phyloP scores from a whole-genome alignment of 2,329 filamentous ascomycete genomes.

The Magnaporthiopsis incrustans region DNA sequence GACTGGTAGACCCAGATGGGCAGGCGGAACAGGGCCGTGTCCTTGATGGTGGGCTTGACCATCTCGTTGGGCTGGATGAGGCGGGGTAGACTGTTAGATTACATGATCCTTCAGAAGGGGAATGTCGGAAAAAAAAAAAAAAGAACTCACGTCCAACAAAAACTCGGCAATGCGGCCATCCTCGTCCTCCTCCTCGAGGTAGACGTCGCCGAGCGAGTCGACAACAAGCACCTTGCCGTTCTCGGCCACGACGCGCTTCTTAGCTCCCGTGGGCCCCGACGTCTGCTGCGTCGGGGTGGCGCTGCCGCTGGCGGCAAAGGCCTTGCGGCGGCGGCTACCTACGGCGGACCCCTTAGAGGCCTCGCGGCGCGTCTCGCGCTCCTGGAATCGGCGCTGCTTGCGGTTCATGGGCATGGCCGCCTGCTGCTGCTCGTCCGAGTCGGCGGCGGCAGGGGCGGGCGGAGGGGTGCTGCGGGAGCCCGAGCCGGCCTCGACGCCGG shows the following conservation, averaged over 20 bases:
- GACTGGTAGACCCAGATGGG: conserved; percentile 64
- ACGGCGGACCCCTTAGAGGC: conserved; percentile 45
- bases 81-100: conserved; percentile 8
- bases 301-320: conserved; percentile 30
- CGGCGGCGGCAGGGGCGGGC: conserved; percentile 28
- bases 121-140: too few relatives aligned
- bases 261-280: conserved; percentile 59
- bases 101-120: too few relatives aligned
- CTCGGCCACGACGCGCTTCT: conserved; percentile 83
- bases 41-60: conserved; percentile 62
- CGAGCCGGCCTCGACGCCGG: conserved; percentile 48
- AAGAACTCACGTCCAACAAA: conserved; percentile 69
- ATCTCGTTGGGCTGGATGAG: conserved; percentile 65
- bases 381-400: conserved; percentile 80
- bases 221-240: conserved; percentile 95
- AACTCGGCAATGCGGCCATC: conserved; percentile 79
- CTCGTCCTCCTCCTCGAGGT: conserved; percentile 84
- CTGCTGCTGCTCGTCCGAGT: conserved; percentile 34
- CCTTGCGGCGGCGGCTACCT: conserved; percentile 27
- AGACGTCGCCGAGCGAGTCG: conserved; percentile 86
- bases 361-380: conserved; percentile 71
- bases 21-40: conserved; percentile 75
- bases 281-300: conserved; percentile 46
- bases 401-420: conserved; percentile 61
- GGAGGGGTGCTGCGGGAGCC: conserved; percentile 32